Base-by-base conservation (phyloP, 768 basidiomycete species). In the Russula sp. region DNA sequence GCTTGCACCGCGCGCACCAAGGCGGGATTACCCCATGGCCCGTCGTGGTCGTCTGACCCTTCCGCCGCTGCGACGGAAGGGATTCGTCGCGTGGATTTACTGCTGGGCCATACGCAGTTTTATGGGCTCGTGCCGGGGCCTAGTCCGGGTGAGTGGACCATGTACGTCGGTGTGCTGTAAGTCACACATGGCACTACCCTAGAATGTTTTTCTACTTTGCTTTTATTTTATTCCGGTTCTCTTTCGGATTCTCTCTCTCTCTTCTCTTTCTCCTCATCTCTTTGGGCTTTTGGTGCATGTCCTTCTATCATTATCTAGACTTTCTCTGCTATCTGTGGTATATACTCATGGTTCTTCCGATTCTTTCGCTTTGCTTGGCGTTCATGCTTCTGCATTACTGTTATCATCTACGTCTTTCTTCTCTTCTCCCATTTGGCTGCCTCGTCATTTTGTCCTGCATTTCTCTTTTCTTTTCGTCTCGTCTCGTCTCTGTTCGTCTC, bases 1-100 rank as follows among this genome's bases (percentile, higher is more conserved):
- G 66, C 55, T 28, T 74, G 57, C 11, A 9, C 32, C 16, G 59
- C 54, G 65, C 73, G 67, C 67, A 69, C 62, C 49, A 62, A 57
- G 20, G n/a, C 16, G 30, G 40, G 52, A 4, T n/a, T 56, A 30
- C 58, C 46, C 16, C 61, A n/a, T 1, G 64, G 54, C n/a, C n/a
- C 10, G 38, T 52, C 51, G 44, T 46, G 20, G 18, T 20, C 51
- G 5, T 52, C 28, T 28, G 51, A 52, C 8, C 30, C 52, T 5
- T 53, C 46, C 11, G 46, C 53, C 1, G 48, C 24, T 6, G 51
- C 16, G 46, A 18, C 52, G 14, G 63, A 65, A 5, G 66, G 53
- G 2, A 65, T 67, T 4, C 64, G 54, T 28, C 66, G 63, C 10
- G 62, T 67, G 18, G 66, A 65, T 55, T 55, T 48, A 28, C 26